Evolutionary conservation across 208 protist genomes (phyloP).

Genomic region (Crithidia brevicula): DNA sequence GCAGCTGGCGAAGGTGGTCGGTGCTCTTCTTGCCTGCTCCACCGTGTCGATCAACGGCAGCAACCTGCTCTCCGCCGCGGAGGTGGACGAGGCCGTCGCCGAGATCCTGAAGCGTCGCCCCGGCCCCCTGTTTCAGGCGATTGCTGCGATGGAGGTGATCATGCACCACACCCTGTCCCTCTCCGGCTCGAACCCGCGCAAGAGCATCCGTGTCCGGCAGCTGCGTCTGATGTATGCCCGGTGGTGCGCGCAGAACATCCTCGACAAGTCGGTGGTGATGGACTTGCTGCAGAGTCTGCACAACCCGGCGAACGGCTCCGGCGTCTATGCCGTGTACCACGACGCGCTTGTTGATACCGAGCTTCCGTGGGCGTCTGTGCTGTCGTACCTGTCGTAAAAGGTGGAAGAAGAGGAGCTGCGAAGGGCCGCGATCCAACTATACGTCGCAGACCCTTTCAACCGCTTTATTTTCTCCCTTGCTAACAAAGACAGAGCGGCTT

Average conservation of each 20-base stretch:
- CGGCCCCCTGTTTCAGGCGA: slow-evolving; percentile 52
- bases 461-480: too few relatives aligned
- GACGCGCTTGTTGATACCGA: slow-evolving; percentile 44
- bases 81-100: slow-evolving; percentile 53
- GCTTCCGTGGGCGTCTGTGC: slow-evolving; percentile 38
- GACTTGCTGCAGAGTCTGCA: slow-evolving; percentile 47
- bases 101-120: slow-evolving; percentile 44
- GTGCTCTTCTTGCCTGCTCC: slow-evolving; percentile 59
- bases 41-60: slow-evolving; percentile 33
- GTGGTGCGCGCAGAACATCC: slow-evolving; percentile 54
- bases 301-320: slow-evolving; percentile 18
- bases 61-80: slow-evolving; percentile 37
- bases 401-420: not conserved
- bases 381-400: slow-evolving; percentile 39
- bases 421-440: too few relatives aligned
- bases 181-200: slow-evolving; percentile 16
- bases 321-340: slow-evolving; percentile 54
- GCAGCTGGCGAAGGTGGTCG: slow-evolving; percentile 70
- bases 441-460: too few relatives aligned
- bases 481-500: too few relatives aligned
- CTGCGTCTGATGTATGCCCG: slow-evolving; percentile 59
- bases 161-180: slow-evolving; percentile 58
- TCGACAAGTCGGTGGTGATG: slow-evolving; percentile 45
- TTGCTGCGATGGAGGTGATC: slow-evolving; percentile 74
- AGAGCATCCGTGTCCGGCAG: slow-evolving; percentile 42